Evolutionary conservation across 2,329 filamentous ascomycete genomes (phyloP).

Genomic region (Incumbomyces lentus): DNA sequence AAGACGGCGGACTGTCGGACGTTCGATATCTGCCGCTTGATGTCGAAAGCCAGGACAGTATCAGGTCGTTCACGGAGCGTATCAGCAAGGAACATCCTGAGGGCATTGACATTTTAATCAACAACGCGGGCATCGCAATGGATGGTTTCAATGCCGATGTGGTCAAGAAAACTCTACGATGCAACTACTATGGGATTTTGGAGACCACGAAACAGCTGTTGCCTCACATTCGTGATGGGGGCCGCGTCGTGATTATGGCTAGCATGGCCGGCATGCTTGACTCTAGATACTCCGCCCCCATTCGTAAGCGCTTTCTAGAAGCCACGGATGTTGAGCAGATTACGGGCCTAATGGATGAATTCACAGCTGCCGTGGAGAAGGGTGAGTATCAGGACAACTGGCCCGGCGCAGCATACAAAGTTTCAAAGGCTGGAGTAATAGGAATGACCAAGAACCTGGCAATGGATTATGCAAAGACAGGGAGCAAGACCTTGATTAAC

Average conservation of each 20-base stretch:
- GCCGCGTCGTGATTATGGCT: constrained; percentile 42
- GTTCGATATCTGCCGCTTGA: constrained; percentile 41
- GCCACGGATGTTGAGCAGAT: constrained; percentile 34
- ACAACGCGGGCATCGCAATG: constrained; percentile 43
- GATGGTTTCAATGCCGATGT: constrained; percentile 38
- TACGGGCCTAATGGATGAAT: constrained; percentile 40
- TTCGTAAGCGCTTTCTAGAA: constrained; percentile 35
- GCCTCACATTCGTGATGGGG: constrained; percentile 34
- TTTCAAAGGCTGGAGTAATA: constrained; percentile 37
- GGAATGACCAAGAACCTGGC: constrained; percentile 33
- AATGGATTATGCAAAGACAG: constrained; percentile 24
- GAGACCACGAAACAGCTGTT: constrained; percentile 36
- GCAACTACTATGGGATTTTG: constrained; percentile 45
- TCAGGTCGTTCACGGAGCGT: constrained; percentile 32
- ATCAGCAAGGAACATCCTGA: constrained; percentile 37
- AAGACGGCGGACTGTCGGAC: constrained; percentile 35
- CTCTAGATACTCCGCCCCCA: constrained; percentile 34
- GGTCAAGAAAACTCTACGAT: constrained; percentile 39
- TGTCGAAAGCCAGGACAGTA: constrained; percentile 37
- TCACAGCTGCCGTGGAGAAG: constrained; percentile 36
- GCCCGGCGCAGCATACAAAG: constrained; percentile 41
- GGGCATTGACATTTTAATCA: constrained; percentile 44
- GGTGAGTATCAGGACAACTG: constrained; percentile 38
- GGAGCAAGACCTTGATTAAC: constrained; percentile 29
- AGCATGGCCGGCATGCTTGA: constrained; percentile 36